Percentiles rank a stretch among this genome's conserved stretches.
phyloP scores from a whole-genome alignment of 2,329 filamentous ascomycete genomes.

The Cladosporium sp. region DNA sequence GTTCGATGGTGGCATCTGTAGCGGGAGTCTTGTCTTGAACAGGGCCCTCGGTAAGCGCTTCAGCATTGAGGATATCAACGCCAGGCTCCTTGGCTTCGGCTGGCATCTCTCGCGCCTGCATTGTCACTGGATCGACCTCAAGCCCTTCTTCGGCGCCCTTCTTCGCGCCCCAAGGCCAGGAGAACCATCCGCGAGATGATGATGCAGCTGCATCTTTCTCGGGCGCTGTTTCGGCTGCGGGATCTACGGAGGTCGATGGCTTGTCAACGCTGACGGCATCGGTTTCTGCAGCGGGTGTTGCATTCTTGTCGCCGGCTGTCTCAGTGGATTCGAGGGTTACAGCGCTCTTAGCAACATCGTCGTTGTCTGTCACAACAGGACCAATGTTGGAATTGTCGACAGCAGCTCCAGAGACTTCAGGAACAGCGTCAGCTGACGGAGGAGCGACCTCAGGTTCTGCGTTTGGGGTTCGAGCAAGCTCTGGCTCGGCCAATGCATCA shows the following conservation, averaged over 20 bases:
- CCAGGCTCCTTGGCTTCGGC: neutral
- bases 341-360: neutral
- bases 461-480: constrained; percentile 12
- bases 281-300: neutral
- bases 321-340: neutral
- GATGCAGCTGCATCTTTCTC: neutral
- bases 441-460: neutral
- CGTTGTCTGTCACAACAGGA: neutral
- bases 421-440: neutral
- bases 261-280: neutral
- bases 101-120: constrained; percentile 4
- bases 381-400: neutral
- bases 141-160: neutral
- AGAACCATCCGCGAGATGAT: constrained; percentile 6
- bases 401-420: neutral
- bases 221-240: neutral
- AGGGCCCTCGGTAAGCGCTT: neutral
- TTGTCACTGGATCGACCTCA: neutral
- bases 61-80: neutral
- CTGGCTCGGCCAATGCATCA: constrained; percentile 19
- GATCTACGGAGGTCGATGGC: neutral
- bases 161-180: constrained; percentile 11
- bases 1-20: neutral
- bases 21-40: neutral
- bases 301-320: neutral